A percentile compares a stretch with the other conserved stretches of the same genome.
Evolutionary conservation across 768 basidiomycete genomes (phyloP).

Genomic region (Kwoniella heveanensis): DNA sequence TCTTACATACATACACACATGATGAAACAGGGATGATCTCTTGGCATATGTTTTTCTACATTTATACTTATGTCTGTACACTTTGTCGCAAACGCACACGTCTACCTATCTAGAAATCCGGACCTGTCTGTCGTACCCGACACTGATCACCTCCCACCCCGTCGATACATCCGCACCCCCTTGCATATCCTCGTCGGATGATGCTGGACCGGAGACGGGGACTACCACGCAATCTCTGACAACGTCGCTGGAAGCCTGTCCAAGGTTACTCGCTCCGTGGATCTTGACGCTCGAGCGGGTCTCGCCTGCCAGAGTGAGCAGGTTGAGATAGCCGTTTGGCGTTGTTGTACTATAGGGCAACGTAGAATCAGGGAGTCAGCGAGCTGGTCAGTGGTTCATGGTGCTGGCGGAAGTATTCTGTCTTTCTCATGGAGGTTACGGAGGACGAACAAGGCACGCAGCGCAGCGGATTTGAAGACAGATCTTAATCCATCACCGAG

Average conservation of each 20-base stretch:
- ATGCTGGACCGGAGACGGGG: neutral
- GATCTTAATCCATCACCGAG: neutral
- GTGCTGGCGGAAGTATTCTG: no score
- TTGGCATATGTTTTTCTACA: no score
- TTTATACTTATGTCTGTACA: no score
- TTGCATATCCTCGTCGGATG: neutral
- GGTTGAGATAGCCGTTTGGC: slow-evolving; percentile 47
- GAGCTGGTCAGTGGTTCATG: no score
- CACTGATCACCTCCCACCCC: slow-evolving; percentile 42
- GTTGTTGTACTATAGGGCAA: slow-evolving; percentile 46
- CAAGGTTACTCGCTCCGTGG: slow-evolving; percentile 41
- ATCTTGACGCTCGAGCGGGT: slow-evolving; percentile 42
- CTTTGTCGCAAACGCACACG: neutral
- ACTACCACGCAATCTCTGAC: slow-evolving; percentile 43
- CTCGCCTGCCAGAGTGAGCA: slow-evolving; percentile 43
- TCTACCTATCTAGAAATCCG: slow-evolving; percentile 32
- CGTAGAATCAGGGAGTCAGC: no score
- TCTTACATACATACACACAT: no score
- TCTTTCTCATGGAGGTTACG: no score
- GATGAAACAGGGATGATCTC: no score
- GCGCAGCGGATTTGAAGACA: no score
- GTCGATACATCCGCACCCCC: neutral
- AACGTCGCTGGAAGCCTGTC: slow-evolving; percentile 44
- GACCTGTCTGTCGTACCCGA: slow-evolving; percentile 52
- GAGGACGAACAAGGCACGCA: no score